Evolutionary conservation across 805 yeast species (phyloP).

Genomic region (Teunomyces cretensis): DNA sequence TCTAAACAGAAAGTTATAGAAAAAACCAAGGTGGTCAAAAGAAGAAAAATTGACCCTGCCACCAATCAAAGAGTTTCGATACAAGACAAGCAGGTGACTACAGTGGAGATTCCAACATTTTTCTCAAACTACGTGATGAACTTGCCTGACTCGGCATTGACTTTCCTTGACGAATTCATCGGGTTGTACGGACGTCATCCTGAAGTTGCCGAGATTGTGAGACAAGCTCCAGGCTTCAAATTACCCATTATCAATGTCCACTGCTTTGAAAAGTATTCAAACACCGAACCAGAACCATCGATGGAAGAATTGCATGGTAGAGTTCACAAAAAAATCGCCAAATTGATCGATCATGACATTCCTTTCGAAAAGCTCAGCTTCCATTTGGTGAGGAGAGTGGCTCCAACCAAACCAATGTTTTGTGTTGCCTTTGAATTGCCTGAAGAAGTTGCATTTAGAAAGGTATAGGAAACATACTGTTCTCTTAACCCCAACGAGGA

Average conservation of each 20-base stretch:
- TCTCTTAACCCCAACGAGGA: neutral
- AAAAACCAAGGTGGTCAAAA: constrained; percentile 31
- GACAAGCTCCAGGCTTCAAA: constrained; percentile 45
- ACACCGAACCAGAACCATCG: constrained; percentile 69
- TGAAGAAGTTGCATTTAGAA: constrained; percentile 56
- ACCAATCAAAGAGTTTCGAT: constrained; percentile 21
- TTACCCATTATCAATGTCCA: constrained; percentile 83
- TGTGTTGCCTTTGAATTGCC: constrained; percentile 81
- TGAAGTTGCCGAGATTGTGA: constrained; percentile 33
- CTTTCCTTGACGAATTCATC: constrained; percentile 72
- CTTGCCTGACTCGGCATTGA: constrained; percentile 88
- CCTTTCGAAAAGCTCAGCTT: constrained; percentile 53
- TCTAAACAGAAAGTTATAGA: constrained; percentile 32
- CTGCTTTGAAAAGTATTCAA: constrained; percentile 88
- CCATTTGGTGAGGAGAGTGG: constrained; percentile 89
- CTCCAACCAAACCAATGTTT: constrained; percentile 96
- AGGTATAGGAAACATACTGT: neutral
- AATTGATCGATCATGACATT: constrained; percentile 46
- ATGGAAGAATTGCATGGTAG: constrained; percentile 67
- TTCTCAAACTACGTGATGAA: constrained; percentile 88
- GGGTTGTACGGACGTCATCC: constrained; percentile 61
- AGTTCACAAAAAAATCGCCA: constrained; percentile 52
- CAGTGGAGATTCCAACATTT: constrained; percentile 48
- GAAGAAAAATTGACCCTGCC: constrained; percentile 35
- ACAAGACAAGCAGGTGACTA: constrained; percentile 16